Conservation (phyloP, 139 green algal species). For the Tetraselmis chui region DNA sequence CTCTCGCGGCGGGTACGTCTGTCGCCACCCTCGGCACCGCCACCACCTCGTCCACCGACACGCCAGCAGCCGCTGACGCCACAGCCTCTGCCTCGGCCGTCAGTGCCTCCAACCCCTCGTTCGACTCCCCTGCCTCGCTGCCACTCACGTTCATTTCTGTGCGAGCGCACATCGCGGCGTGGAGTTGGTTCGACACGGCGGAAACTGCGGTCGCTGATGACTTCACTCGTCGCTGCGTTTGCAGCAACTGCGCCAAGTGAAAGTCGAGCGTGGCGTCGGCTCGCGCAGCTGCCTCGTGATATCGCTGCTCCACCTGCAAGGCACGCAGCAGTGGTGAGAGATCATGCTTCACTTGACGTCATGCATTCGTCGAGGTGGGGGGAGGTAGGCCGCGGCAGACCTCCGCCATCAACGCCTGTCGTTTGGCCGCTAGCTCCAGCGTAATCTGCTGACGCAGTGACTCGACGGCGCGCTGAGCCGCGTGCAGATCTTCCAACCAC, state of each 20-base stretch:
- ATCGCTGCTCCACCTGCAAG: background rate
- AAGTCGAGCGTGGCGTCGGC: background rate
- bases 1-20: background rate
- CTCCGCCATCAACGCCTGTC: background rate
- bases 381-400: background rate
- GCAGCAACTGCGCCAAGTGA: background rate
- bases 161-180: no score
- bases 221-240: background rate
- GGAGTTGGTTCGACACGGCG: background rate
- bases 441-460: background rate
- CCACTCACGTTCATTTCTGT: no score
- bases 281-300: background rate
- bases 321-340: no score
- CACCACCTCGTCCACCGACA: background rate
- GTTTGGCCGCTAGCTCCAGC: background rate
- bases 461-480: background rate
- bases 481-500: background rate
- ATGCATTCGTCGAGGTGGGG: background rate
- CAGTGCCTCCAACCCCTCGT: background rate
- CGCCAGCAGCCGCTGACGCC: no score
- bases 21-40: background rate
- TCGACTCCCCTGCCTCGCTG: background rate
- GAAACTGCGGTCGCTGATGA: background rate
- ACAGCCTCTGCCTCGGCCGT: background rate
- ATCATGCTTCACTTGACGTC: no score